These are phyloP conservation scores for Fistulifera pelliculosa DNA, from an alignment of 108 stramenopile species.

Conservation along the genomic window DNA sequence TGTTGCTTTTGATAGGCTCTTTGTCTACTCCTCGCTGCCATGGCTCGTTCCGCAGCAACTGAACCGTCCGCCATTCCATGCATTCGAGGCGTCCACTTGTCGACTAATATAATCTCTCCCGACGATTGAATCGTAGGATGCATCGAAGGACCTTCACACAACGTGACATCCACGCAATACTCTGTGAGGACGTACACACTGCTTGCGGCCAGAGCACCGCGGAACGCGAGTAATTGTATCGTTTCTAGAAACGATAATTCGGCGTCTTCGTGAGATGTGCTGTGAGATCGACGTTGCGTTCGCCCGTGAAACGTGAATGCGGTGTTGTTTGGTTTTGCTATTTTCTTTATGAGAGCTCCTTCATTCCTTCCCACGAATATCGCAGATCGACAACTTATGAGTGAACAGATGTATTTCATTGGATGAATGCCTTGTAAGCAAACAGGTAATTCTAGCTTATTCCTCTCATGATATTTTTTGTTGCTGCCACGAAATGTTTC, in stretches of 20 bases:
- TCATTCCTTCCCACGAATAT: no score
- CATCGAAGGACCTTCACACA: slow-evolving; percentile 91
- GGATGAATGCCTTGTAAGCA: no score
- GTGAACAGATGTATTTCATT: no score
- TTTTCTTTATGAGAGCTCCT: neutral
- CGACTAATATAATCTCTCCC: slow-evolving; percentile 76
- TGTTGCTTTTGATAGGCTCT: neutral
- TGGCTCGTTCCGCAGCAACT: slow-evolving; percentile 18
- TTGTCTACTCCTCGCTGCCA: slow-evolving; percentile 9
- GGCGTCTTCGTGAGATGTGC: neutral
- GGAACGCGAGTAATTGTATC: neutral
- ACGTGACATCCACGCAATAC: slow-evolving; percentile 63
- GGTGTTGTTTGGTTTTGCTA: neutral
- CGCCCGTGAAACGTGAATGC: neutral
- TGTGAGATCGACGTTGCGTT: neutral
- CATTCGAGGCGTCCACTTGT: slow-evolving; percentile 55
- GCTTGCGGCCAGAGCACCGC: slow-evolving; percentile 29
- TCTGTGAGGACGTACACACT: slow-evolving; percentile 58
- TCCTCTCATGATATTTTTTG: no score
- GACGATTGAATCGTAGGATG: slow-evolving; percentile 67
- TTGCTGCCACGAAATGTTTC: no score
- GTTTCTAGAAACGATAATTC: neutral
- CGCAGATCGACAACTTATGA: no score
- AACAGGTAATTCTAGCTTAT: no score
- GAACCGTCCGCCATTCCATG: slow-evolving; percentile 49